Base-by-base conservation (phyloP, 192 early-diverging fungal genomes). In the Paraglomus brasilianum region DNA sequence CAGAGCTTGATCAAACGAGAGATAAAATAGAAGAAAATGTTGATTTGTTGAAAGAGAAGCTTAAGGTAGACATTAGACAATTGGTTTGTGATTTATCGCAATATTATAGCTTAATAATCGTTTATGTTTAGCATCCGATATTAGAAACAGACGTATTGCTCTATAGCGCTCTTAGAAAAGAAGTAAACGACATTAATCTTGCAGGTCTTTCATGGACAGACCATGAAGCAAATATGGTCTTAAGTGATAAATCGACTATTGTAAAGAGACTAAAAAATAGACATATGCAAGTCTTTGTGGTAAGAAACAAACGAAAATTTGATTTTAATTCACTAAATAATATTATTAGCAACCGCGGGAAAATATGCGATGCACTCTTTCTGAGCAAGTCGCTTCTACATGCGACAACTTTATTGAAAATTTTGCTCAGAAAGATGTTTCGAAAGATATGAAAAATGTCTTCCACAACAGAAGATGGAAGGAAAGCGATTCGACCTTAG, bases 101-200 rank as follows among this genome's bases (percentile, higher is more conserved):
- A n/a, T n/a, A n/a, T n/a, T n/a, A n/a, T n/a, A n/a, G n/a, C n/a
- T n/a, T n/a, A n/a, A n/a, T n/a, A n/a, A n/a, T n/a, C n/a, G n/a
- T n/a, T n/a, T n/a, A n/a, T n/a, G n/a, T n/a, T n/a, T n/a, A n/a
- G n/a, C n/a, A n/a, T n/a, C 64, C 61, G 22, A 63, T 63, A 6
- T 2, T 45, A 10, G 43, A 63, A 24, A 40, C 1, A 45, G 61
- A 63, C 39, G 40, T 39, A 63, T 17, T 45, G n/a, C 61, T 63
- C 39, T 63, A 63, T 40, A 46, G 47, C 36, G 61, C 61, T 40
- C 61, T 43, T 24, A 63, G 47, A 43, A 63, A 40, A 63, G 40
- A 8, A n/a, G 47, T 63, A 24, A 63, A 62, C n/a, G 8, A 10
- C 8, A 14, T 63, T 30, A 6, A 46, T 19, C 4, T 63, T 63